Conservation (phyloP, 495 filamentous ascomycete species). For the Aspergillus steynii region DNA sequence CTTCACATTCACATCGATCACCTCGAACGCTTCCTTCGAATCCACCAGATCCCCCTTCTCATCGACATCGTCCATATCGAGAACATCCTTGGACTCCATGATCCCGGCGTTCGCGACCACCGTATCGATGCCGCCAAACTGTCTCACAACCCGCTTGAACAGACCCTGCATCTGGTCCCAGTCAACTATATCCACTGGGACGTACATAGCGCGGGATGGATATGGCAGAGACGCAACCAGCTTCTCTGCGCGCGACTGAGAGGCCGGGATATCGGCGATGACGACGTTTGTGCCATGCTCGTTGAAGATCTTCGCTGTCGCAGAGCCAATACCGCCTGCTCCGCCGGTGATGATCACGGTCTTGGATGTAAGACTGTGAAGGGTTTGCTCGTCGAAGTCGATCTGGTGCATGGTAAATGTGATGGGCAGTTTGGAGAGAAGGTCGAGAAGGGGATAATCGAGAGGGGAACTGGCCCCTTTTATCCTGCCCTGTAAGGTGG, state of each 20-base stretch:
- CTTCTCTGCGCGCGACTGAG: conserved; percentile 11
- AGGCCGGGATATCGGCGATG: conserved; percentile 25
- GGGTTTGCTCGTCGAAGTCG: neutral
- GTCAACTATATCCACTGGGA: conserved; percentile 24
- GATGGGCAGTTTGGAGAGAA: too few relatives aligned
- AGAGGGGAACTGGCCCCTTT: too few relatives aligned
- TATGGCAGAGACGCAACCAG: conserved; percentile 13
- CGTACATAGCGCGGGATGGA: conserved; percentile 21
- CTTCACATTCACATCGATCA: conserved; percentile 39
- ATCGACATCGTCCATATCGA: conserved; percentile 19
- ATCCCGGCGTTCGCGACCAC: conserved; percentile 71
- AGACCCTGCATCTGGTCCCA: conserved; percentile 38
- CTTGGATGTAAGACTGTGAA: conserved; percentile 8
- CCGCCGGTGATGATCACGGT: conserved; percentile 38
- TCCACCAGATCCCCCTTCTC: conserved; percentile 25
- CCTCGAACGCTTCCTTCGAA: conserved; percentile 18
- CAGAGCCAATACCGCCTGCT: conserved; percentile 38
- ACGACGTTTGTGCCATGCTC: conserved; percentile 27
- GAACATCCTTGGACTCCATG: conserved; percentile 32
- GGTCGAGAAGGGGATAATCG: too few relatives aligned
- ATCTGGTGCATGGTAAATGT: neutral
- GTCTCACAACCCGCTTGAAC: conserved; percentile 50
- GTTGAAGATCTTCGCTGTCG: conserved; percentile 25
- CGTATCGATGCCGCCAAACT: conserved; percentile 56
- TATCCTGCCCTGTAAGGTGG: too few relatives aligned